Percentiles rank a stretch among this genome's conserved stretches.
Conservation (phyloP, 495 filamentous ascomycete genomes). For the Annulohypoxylon maeteangense region DNA sequence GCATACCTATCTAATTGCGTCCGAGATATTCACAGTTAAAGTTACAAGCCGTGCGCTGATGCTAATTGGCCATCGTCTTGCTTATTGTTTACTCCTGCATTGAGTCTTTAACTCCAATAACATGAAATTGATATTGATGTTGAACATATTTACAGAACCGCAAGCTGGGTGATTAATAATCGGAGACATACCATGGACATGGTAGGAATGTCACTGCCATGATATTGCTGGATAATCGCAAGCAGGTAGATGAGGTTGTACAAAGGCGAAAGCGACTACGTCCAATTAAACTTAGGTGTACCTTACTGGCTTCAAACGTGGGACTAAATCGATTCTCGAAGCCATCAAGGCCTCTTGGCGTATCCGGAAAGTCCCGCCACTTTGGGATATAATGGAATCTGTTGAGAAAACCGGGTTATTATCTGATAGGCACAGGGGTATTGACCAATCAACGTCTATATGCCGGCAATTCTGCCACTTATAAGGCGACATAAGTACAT, state of each 20-base stretch:
- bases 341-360: slow-evolving; percentile 23
- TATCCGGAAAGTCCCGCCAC: slow-evolving; percentile 8
- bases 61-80: neutral
- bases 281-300: slow-evolving; percentile 34
- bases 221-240: neutral
- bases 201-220: neutral
- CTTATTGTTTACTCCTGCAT: neutral
- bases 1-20: neutral
- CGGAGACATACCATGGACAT: neutral
- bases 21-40: neutral
- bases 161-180: neutral
- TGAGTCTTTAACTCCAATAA: neutral
- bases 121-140: neutral
- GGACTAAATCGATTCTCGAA: slow-evolving; percentile 16
- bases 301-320: slow-evolving; percentile 6
- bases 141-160: too few relatives aligned
- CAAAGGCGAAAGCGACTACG: slow-evolving; percentile 4
- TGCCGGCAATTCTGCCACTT: neutral
- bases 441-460: neutral
- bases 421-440: neutral
- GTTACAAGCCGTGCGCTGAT: neutral
- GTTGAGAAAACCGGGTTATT: neutral
- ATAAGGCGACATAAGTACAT: neutral
- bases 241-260: neutral
- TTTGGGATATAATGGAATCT: slow-evolving; percentile 5